phyloP scores from a whole-genome alignment of 1,139 yeast species.

The Lodderomyces elongisporus region DNA sequence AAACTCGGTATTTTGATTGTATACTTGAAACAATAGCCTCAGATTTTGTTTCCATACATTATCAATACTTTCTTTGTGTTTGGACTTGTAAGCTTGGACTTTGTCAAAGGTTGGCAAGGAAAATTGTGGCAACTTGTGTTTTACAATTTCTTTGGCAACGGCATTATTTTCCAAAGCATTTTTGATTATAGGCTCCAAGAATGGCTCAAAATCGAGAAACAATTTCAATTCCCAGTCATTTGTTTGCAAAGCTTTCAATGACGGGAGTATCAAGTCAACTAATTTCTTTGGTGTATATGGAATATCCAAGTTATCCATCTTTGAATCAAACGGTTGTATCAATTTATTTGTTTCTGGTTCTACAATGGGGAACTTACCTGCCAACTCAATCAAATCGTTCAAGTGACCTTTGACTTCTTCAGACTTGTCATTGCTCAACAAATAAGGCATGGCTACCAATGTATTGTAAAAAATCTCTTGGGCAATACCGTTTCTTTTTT shows the following conservation, averaged over 20 bases:
- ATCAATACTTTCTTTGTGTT: constrained; percentile 28
- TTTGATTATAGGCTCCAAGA: constrained; percentile 33
- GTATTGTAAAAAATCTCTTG: constrained; percentile 66
- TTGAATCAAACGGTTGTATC: constrained; percentile 38
- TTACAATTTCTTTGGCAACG: constrained; percentile 36
- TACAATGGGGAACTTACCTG: constrained; percentile 33
- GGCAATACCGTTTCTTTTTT: constrained; percentile 51
- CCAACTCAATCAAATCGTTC: constrained; percentile 41
- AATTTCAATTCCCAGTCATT: constrained; percentile 26
- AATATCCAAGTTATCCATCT: constrained; percentile 25
- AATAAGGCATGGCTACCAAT: constrained; percentile 65
- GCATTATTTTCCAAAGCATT: constrained; percentile 33
- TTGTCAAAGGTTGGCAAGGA: constrained; percentile 42
- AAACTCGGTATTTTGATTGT: constrained; percentile 44
- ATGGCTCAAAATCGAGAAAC: constrained; percentile 30
- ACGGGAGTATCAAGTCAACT: constrained; percentile 49
- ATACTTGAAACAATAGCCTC: constrained; percentile 62
- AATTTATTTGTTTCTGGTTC: constrained; percentile 18
- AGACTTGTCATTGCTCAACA: constrained; percentile 44
- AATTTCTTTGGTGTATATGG: constrained; percentile 57
- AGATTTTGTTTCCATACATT: constrained; percentile 44
- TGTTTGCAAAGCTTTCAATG: constrained; percentile 38
- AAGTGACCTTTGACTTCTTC: constrained; percentile 32
- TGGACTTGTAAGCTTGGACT: constrained; percentile 26
- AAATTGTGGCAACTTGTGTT: constrained; percentile 45